Base-by-base conservation (phyloP, 768 basidiomycete species). In the Termitomyces sp. region DNA sequence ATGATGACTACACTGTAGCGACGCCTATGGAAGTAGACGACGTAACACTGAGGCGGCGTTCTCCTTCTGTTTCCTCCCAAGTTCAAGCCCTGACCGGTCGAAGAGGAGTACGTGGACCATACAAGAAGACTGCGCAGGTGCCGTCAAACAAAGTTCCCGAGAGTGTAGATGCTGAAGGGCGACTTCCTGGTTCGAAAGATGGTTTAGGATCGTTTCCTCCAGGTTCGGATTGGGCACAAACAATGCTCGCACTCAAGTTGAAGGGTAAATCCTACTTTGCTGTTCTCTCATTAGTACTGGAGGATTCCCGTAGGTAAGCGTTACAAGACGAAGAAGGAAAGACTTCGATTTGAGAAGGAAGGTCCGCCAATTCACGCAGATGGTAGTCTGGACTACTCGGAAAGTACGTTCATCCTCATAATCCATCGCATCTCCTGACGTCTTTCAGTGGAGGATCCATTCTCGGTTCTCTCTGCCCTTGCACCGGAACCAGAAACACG, bases 291-390 rank as follows among this genome's bases (percentile, higher is more conserved):
- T 46, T 48, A 28, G 24, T 35, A 33, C 22, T 45, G 14, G 47
- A 22, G 3, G 30, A 24, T 35, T 20, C 43, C 42, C 52, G 4
- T 57, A 89, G 89, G 88, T 20, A 91, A 90, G 64, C 80, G 83
- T 13, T 90, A 91, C 65, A 82, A 81, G 56, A 91, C 89, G 1
- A 92, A 92, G 75, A 91, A 87, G 64, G 90, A 92, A 62, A 78
- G 90, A 10, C 63, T 90, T 57, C 77, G 87, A n/a, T 78, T 91
- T 46, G 90, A 92, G 65, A 86, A 82, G 59, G 83, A 85, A 59
- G 90, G 90, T 0, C 87, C 86, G 18, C 90, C 90, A 0, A 77
- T 79, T 24, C 75, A 75, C 6, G 66, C 81, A n/a, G 90, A 92
- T 65, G 90, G 90, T n/a, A 91, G 90, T 68, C 72, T 92, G 33